Base-by-base conservation (phyloP, 805 yeast genomes). In the Saccharomycopsis fermentans region DNA sequence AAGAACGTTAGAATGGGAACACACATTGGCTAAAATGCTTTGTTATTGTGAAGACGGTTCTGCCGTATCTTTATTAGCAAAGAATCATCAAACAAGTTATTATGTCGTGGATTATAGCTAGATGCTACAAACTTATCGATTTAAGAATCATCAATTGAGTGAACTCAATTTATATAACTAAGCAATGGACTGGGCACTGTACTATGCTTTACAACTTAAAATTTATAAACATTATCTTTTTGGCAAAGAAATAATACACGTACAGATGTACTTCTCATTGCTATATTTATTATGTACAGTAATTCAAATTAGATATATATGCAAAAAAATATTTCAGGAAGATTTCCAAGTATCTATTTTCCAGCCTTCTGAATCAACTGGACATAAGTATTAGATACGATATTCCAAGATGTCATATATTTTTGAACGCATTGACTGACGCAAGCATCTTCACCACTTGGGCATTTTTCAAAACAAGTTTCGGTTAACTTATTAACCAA, bases 371-470 rank as follows among this genome's bases (percentile, higher is more conserved):
- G 57, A 12, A 58, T 32, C 24, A 53, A 16, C 6, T 48, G 69
- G 55, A 90, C 81, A 71, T 90, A 90, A 11, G 87, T 76, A 69
- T 82, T 84, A 12, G 96, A 87, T 50, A 91, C 77, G 57, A 84
- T 76, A 66, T 90, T 90, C 97, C 97, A 91, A 36, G 95, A 83
- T 70, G 86, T 81, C 92, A 90, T 85, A 71, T 88, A 91, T 73
- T 89, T 91, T 63, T 86, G 84, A 65, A 87, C 78, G 70, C 98
- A 91, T 69, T 84, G 86, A 60, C 78, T 81, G 21, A 63, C 24
- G 62, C 71, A 43, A 53, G 65, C 72, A 58, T 81, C 81, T 66
- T 90, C 90, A 6, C 73, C 77, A 1, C 75, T 63, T 21, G 77
- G 75, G 72, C 97, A 91, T 69, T 83, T 81, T 54, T 85, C 86